A percentile compares a stretch with the other conserved stretches of the same genome.
These are phyloP conservation scores for Lepiota brunneoincarnata DNA, from an alignment of 768 basidiomycete genomes.

Conservation along the genomic window DNA sequence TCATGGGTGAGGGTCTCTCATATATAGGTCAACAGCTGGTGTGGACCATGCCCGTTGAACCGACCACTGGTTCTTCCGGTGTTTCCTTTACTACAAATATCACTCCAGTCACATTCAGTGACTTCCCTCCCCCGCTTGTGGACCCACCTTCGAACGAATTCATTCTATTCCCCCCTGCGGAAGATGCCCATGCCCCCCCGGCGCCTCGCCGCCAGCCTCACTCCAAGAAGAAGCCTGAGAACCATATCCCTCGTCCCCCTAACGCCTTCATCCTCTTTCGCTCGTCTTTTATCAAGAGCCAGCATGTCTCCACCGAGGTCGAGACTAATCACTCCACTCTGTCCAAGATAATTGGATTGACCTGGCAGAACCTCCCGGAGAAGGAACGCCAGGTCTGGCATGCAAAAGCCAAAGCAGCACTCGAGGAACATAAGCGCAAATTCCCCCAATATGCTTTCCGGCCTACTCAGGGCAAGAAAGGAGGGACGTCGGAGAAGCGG, in stretches of 20 bases:
- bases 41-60: slow-evolving; percentile 27
- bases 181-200: slow-evolving; percentile 23
- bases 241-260: slow-evolving; percentile 80
- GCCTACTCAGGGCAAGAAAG: slow-evolving; percentile 58
- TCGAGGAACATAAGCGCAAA: slow-evolving; percentile 74
- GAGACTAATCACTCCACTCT: slow-evolving; percentile 83
- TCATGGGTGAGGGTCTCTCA: neutral
- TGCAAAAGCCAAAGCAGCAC: slow-evolving; percentile 67
- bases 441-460: slow-evolving; percentile 81
- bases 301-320: slow-evolving; percentile 72
- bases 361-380: slow-evolving; percentile 76
- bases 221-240: slow-evolving; percentile 66
- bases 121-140: slow-evolving; percentile 27
- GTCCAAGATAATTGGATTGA: slow-evolving; percentile 81
- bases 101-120: slow-evolving; percentile 21
- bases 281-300: slow-evolving; percentile 76
- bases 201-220: slow-evolving; percentile 48
- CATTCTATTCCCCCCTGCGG: slow-evolving; percentile 57
- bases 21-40: slow-evolving; percentile 27
- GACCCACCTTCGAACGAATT: slow-evolving; percentile 32
- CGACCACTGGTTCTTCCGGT: slow-evolving; percentile 19
- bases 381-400: slow-evolving; percentile 81
- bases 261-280: slow-evolving; percentile 89
- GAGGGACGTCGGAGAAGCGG: slow-evolving; percentile 46
- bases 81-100: slow-evolving; percentile 21